Base-by-base conservation (phyloP, 2,329 filamentous ascomycete species). In the Daldinia eschscholtzii region DNA sequence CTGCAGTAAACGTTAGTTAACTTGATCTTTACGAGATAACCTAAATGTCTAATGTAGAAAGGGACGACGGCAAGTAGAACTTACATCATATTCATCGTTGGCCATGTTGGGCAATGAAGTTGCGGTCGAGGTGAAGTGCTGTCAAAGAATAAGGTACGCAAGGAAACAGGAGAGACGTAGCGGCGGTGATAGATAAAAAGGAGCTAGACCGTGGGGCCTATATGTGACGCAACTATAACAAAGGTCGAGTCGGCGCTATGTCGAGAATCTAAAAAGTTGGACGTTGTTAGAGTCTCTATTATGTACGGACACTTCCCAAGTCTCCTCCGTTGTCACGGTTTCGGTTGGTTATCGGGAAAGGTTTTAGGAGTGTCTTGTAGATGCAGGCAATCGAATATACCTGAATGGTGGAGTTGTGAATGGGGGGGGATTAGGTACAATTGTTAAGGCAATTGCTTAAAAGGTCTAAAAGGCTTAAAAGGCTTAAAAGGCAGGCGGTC, bases 81-180 rank as follows among this genome's bases (percentile, higher is more conserved):
- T 88, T 86, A 98, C 95, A 91, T 99, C 96, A 87, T 99, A 99
- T 88, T 99, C 96, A 89, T 99, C 96, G 91, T 98, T 99, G 80
- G 95, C 96, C 96, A 98, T 99, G 83, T 78, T 87, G 85, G 82
- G 73, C 74, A 70, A 73, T 70, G 46, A 48, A 37, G 33, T 64
- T 62, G 67, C 50, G 58, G 64, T 74, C 46, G 50, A 53, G 61
- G 41, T 65, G 57, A 55, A 67, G 61, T 52, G 23, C 65, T 67
- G 56, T 72, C 58, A 37, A 64, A 65, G 65, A 67, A 61, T 23
- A 23, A 23, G 20, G 20, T 28, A 67, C 52, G 60, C 50, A 13
- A 55, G 42, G 57, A 46, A 50, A 58, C 30, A 39, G 39, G 44
- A 60, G 56, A 56, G 13, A 23, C 13, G 37, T 55, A 61, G 37